Evolutionary conservation across 345 rosid species (phyloP).

Genomic region (Eucalyptus viminalis): DNA sequence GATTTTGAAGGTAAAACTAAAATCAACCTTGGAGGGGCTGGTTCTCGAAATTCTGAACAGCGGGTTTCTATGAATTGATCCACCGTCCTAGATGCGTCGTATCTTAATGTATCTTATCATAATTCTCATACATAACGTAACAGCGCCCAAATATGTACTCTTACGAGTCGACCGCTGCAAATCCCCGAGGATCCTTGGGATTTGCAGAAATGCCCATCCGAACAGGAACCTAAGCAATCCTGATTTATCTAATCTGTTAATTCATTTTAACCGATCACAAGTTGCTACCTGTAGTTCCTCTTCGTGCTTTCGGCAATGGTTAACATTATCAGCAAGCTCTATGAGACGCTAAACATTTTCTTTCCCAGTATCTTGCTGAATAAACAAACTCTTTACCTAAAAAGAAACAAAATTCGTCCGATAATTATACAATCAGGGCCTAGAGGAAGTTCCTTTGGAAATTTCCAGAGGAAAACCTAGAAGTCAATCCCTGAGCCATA

Average conservation of each 20-base stretch:
- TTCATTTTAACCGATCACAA: not conserved
- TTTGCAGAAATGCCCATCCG: not conserved
- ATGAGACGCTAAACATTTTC: not conserved
- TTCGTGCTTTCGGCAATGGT: not conserved
- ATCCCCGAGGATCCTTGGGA: not conserved
- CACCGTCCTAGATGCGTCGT: not conserved
- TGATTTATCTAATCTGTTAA: not conserved
- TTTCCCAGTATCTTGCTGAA: not conserved
- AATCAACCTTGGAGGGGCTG: not conserved
- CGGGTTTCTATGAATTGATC: not conserved
- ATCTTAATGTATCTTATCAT: not conserved
- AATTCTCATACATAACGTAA: not conserved
- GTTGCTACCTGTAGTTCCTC: not conserved
- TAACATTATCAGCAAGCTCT: not conserved
- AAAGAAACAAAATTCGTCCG: not conserved
- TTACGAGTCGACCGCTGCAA: not conserved
- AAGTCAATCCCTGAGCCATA: conserved; percentile 65
- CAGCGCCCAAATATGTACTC: not conserved
- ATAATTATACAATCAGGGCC: not conserved
- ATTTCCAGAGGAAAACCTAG: conserved; percentile 72
- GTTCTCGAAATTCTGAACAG: not conserved
- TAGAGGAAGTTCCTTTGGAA: conserved; percentile 75
- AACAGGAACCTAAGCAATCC: not conserved
- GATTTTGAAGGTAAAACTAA: not conserved
- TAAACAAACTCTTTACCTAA: not conserved